Base-by-base conservation (phyloP, 176 grass and related monocot species). In the Elymus sibiricus region DNA sequence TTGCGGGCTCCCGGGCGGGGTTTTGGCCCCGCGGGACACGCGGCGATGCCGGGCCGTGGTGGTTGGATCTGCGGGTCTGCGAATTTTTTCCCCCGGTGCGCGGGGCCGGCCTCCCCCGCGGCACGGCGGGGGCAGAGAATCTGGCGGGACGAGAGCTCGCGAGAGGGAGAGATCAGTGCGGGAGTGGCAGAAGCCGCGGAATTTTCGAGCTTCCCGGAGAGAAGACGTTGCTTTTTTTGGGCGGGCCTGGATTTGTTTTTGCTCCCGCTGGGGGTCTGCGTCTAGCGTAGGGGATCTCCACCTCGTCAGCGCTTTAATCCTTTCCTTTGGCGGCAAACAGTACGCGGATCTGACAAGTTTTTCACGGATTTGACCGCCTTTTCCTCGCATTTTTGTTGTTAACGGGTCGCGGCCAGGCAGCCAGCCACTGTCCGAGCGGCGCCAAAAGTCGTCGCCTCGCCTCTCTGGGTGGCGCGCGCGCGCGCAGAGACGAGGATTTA, bases 231-330 rank as follows among this genome's bases (percentile, higher is more conserved):
- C 71, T 91, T 88, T 91, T 91, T 88, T 85, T 85, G 64, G 86
- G 82, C 78, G 78, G 77, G 76, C 27, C 62, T 81, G 62, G 78
- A 88, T 82, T 91, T 85, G 74, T 87, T 71, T 82, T 84, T 51
- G 27, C 39, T 43, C 14, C 70, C 59, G 24, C 40, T 42, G 74
- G 9, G 77, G 62, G 85, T 76, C 77, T 55, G 86, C 25, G 90
- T 70, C 62, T 81, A n/a, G 53, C 19, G 9, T 3, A 58, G 53
- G 90, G 90, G 90, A 91, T 91, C 86, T 88, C 85, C 86, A 91
- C 78, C 90, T 78, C 43, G 86, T 88, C 78, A 85, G 55, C 86
- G 86, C 86, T 88, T 88, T 91, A 91, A 91, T 88, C 78, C 82
- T 88, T 91, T 88, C 82, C 86, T 58, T 84, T 32, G 86, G 70